phyloP scores from a whole-genome alignment of 2,329 filamentous ascomycete genomes.

The Neocucurbitaria cava region DNA sequence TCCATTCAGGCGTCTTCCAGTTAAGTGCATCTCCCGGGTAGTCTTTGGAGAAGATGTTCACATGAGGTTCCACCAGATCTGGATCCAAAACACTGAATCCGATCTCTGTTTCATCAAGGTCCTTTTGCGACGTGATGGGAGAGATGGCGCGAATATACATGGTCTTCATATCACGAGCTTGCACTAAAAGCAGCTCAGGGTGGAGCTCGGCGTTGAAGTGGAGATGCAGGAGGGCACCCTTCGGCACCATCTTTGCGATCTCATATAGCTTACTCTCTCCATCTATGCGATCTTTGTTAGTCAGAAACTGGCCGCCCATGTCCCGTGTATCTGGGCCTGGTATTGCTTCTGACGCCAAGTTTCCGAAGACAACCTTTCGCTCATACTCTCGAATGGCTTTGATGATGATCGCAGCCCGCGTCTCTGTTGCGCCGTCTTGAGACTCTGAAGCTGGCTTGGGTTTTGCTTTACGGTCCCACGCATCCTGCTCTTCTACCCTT shows the following conservation, averaged over 20 bases:
- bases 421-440: constrained; percentile 33
- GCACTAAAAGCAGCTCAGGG: constrained; percentile 66
- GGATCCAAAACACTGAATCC: constrained; percentile 63
- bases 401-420: constrained; percentile 45
- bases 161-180: constrained; percentile 56
- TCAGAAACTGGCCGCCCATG: constrained; percentile 57
- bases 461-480: constrained; percentile 48
- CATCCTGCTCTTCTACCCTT: constrained; percentile 31
- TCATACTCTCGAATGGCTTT: constrained; percentile 52
- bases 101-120: constrained; percentile 64
- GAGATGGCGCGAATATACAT: constrained; percentile 74
- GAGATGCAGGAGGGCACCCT: constrained; percentile 75
- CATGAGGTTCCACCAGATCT: constrained; percentile 27
- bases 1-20: constrained; percentile 24
- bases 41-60: constrained; percentile 56
- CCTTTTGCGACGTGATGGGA: constrained; percentile 53
- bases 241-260: constrained; percentile 68
- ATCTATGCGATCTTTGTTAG: constrained; percentile 53
- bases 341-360: constrained; percentile 51
- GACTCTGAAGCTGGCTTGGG: constrained; percentile 9
- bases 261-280: constrained; percentile 63
- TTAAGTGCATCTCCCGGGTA: constrained; percentile 52
- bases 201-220: constrained; percentile 79
- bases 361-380: constrained; percentile 51
- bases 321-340: constrained; percentile 49